Evolutionary conservation across 768 basidiomycete genomes (phyloP), one percentile per base, ranked within the genome.

Genomic region (Myochromella boudieri): DNA sequence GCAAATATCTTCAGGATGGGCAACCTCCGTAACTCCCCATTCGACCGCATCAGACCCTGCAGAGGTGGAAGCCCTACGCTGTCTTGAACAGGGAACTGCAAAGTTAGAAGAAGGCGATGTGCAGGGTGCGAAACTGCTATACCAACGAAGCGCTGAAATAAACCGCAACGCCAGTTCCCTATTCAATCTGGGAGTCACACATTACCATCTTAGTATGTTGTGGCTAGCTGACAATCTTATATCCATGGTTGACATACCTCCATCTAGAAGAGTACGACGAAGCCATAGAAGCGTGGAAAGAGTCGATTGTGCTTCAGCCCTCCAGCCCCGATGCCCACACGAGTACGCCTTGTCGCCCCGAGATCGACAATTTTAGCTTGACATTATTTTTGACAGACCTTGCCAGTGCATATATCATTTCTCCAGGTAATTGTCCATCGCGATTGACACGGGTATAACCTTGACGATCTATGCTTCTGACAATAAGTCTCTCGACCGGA

Each of bases 51-150:
- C 81, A 18, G 90, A 93, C 68, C 91, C 91, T 24, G 89, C 87
- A 48, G 88, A 92, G 56, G 69, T 72, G 18, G 90, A 92, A 65
- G 88, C 90, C 3, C 68, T 87, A 64, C 75, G 77, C 42, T 90
- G 85, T 52, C 75, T 93, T 17, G 91, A 92, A 66, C 78, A 85
- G 60, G 91, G 91, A 31, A 92, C 91, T 1, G 75, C 79, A 56
- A 89, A 88, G 57, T 72, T 93, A 27, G 91, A 92, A 63, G 88
- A 91, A 58, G 91, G 91, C 17, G 91, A 93, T 52, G 81, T 93
- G 3, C 74, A 87, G 55, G 80, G 75, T 41, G 91, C 91, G 42
- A 91, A 87, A 64, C 71, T 71, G 37, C 74, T 88, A 29, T 93
- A 92, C 67, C 72, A 78, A 63, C 81, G 89, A 54, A 91, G 89